Conservation (phyloP, 2,329 filamentous ascomycete species). For the Dothistroma septosporum region DNA sequence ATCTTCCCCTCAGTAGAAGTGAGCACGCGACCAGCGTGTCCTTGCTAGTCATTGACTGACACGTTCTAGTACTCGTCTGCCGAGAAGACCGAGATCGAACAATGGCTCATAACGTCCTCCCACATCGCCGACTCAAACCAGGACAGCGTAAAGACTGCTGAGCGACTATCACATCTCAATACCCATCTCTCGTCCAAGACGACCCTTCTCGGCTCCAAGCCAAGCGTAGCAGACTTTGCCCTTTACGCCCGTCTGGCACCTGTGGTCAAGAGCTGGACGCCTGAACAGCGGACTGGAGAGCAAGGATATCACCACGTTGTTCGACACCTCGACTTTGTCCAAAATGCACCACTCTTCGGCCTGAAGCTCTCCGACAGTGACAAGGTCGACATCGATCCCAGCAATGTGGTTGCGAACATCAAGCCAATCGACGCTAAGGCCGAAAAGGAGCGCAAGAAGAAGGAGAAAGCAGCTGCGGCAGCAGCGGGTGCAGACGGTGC, state of each 20-base stretch:
- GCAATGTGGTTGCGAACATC: constrained; percentile 80
- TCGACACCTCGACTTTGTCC: constrained; percentile 87
- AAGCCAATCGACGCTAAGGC: constrained; percentile 87
- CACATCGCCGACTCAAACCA: constrained; percentile 61
- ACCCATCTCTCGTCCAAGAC: constrained; percentile 81
- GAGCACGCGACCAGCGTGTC: constrained; percentile 10
- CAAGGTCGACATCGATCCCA: constrained; percentile 73
- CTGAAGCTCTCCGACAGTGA: constrained; percentile 66
- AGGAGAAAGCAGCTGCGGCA: constrained; percentile 70
- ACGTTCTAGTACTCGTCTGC: constrained; percentile 60
- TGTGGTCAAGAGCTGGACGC: constrained; percentile 70
- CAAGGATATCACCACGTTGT: constrained; percentile 87
- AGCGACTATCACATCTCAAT: constrained; percentile 76
- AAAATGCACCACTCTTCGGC: constrained; percentile 72
- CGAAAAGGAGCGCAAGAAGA: constrained; percentile 95
- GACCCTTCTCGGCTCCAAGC: constrained; percentile 83
- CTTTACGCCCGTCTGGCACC: constrained; percentile 76
- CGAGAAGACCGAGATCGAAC: constrained; percentile 81
- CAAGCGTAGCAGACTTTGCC: constrained; percentile 79
- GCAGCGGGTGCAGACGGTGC: constrained; percentile 51
- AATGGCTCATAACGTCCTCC: constrained; percentile 78
- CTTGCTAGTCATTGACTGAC: not conserved
- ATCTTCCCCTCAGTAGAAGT: constrained; percentile 35
- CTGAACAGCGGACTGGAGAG: constrained; percentile 85
- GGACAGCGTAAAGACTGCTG: constrained; percentile 53